These are phyloP conservation scores for Saururus chinensis DNA, from an alignment of 164 flowering plant genomes.

Conservation along the genomic window DNA sequence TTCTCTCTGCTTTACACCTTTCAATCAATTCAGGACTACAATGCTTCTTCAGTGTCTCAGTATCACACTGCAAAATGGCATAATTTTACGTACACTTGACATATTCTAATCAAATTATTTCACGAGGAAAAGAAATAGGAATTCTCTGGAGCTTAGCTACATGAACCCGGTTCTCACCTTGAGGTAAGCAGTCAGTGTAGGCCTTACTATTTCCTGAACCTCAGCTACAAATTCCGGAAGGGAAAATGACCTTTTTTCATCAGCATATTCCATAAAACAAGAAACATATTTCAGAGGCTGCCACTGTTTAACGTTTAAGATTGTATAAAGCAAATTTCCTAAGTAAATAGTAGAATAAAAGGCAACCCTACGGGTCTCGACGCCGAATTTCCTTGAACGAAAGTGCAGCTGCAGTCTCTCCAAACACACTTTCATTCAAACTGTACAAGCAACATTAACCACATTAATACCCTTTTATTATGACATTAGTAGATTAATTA, in stretches of 20 bases:
- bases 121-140: neutral
- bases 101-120: neutral
- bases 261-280: conserved; percentile 3
- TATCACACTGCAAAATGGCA: conserved; percentile 45
- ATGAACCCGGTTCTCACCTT: conserved; percentile 41
- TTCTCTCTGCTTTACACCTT: conserved; percentile 68
- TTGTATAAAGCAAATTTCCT: neutral
- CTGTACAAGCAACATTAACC: conserved; percentile 25
- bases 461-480: neutral
- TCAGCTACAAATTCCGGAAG: conserved; percentile 84
- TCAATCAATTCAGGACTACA: conserved; percentile 77
- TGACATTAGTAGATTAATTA: neutral
- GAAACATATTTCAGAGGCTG: neutral
- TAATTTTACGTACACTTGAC: neutral
- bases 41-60: conserved; percentile 53
- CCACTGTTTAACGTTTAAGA: neutral
- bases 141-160: neutral
- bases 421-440: conserved; percentile 75
- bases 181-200: conserved; percentile 73
- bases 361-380: conserved; percentile 71
- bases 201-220: conserved; percentile 76
- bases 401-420: conserved; percentile 75
- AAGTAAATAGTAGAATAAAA: too few species aligned
- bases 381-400: conserved; percentile 82
- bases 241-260: conserved; percentile 56